Evolutionary conservation across 345 rosid genomes (phyloP), one percentile per base, ranked within the genome.

Genomic region (Ceriops tagal): DNA sequence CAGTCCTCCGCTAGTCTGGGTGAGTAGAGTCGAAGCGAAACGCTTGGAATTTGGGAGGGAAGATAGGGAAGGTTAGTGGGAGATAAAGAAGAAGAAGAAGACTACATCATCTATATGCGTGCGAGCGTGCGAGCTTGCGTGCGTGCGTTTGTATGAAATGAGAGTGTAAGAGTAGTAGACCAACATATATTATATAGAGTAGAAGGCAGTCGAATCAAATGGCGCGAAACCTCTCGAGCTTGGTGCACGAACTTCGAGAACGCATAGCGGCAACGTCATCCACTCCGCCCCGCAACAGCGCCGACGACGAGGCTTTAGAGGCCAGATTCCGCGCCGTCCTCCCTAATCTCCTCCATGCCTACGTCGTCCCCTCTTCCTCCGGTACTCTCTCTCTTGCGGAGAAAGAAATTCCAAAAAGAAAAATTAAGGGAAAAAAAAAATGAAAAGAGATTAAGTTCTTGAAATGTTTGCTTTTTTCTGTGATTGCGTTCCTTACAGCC

Each of bases 191-290:
- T 19, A 53, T 9, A 70, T 16, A 24, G 20, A 6, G 61, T 18
- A 15, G 20, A 16, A 27, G 16, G 27, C 34, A 16, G 21, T 10
- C 19, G 16, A 11, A 26, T 28, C 28, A 30, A 61, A 78, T 74
- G 83, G 75, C 83, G 22, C 78, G 57, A 26, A 86, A 68, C 63
- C 82, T 89, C 2, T 84, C 92, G 39, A 89, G 97, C 85, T 79
- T 91, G 61, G 86, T 91, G 53, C 96, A 75, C 85, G 91, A 92
- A 71, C 96, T 89, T 60, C 96, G 96, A 8, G 96, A 89, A 57
- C 92, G 88, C 39, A 82, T 88, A 46, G 97, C 88, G 20, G 89
- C 96, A 9, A 66, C 91, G 9, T 79, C 96, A 6, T 91, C 97
- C 19, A 75, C 84, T 49, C 82, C 88, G 24, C 65, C 83, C 6